These are phyloP conservation scores for Komagataella pastoris DNA, from an alignment of 805 yeast genomes.

Conservation along the genomic window DNA sequence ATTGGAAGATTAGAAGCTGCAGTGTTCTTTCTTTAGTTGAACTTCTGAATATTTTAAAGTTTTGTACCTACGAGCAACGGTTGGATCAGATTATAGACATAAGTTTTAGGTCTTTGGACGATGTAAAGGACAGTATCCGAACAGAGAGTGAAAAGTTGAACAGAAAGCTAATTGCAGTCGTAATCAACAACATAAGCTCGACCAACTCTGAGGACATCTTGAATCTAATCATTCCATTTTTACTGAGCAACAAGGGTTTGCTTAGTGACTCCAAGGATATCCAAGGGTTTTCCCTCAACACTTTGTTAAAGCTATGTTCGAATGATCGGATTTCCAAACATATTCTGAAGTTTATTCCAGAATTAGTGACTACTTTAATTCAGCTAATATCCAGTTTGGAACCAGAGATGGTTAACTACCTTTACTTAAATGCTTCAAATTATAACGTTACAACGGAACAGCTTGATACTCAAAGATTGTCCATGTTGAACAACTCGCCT, in stretches of 20 bases:
- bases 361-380: constrained; percentile 55
- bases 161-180: constrained; percentile 45
- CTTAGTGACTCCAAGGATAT: constrained; percentile 82
- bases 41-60: constrained; percentile 46
- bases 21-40: constrained; percentile 62
- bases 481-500: constrained; percentile 69
- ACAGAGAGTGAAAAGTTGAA: constrained; percentile 65
- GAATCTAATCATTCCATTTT: constrained; percentile 56
- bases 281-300: constrained; percentile 57
- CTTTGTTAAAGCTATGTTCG: constrained; percentile 51
- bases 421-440: constrained; percentile 80
- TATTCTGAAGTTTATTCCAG: constrained; percentile 54
- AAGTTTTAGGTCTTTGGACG: constrained; percentile 86
- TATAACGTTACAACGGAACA: constrained; percentile 60
- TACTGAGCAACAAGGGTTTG: constrained; percentile 68
- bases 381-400: constrained; percentile 74
- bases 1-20: constrained; percentile 92
- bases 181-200: constrained; percentile 23
- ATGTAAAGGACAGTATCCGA: constrained; percentile 87
- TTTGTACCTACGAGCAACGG: constrained; percentile 33
- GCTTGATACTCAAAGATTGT: constrained; percentile 67
- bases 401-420: constrained; percentile 79
- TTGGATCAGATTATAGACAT: constrained; percentile 71
- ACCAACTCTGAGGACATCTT: constrained; percentile 33
- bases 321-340: constrained; percentile 26